These are phyloP conservation scores for Bruguiera hainesii DNA, from an alignment of 441 rosid genomes.

Conservation along the genomic window DNA sequence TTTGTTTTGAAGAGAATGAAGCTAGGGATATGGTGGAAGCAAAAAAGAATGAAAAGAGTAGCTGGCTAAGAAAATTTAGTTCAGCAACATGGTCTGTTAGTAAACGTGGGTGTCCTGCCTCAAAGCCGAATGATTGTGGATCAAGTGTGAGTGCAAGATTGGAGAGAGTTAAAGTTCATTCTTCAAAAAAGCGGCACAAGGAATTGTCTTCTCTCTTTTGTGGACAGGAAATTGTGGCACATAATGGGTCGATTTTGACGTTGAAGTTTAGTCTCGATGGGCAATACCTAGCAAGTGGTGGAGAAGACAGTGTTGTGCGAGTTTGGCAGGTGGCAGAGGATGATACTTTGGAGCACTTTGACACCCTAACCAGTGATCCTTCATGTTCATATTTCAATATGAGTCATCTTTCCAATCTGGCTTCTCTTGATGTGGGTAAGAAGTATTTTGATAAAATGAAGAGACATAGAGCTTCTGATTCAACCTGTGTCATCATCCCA, in stretches of 20 bases:
- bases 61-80: conserved; percentile 53
- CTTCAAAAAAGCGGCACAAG: conserved; percentile 54
- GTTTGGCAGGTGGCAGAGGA: conserved; percentile 80
- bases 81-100: conserved; percentile 30
- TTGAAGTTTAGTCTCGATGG: conserved; percentile 95
- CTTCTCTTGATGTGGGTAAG: conserved; percentile 39
- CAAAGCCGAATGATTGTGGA: conserved; percentile 26
- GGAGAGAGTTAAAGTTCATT: conserved; percentile 50
- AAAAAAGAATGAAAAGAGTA: conserved; percentile 29
- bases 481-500: conserved; percentile 76
- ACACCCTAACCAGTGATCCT: conserved; percentile 48
- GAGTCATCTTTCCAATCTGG: conserved; percentile 51
- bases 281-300: conserved; percentile 70
- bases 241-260: conserved; percentile 67
- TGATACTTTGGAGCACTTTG: conserved; percentile 42
- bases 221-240: conserved; percentile 76
- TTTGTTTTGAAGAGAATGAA: conserved; percentile 39
- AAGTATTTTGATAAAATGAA: conserved; percentile 44
- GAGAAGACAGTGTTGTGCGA: conserved; percentile 75
- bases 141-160: conserved; percentile 17
- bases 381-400: conserved; percentile 50
- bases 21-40: conserved; percentile 21
- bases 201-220: conserved; percentile 67
- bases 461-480: conserved; percentile 33
- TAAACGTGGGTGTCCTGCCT: conserved; percentile 22